A percentile compares a stretch with the other conserved stretches of the same genome.
Conservation (phyloP, 1,284 basidiomycete genomes). For the Ceratobasidium sp. region DNA sequence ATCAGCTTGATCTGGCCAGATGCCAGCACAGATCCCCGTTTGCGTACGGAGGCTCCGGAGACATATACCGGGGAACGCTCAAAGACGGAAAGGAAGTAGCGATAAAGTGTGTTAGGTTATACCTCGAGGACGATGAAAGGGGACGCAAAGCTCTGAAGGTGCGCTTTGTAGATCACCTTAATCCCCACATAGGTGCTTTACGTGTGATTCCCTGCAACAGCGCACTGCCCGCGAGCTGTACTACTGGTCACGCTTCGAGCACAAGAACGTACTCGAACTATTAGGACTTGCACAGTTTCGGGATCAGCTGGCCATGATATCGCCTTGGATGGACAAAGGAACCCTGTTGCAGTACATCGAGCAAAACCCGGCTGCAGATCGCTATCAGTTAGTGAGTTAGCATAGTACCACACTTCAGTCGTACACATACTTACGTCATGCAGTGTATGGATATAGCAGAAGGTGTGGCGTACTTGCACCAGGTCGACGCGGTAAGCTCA, state of each 20-base stretch:
- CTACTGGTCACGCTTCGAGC: constrained; percentile 12
- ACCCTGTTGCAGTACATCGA: neutral
- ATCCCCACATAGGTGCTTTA: neutral
- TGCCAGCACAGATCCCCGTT: too few species aligned
- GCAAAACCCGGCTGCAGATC: neutral
- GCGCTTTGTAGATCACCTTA: neutral
- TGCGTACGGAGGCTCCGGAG: constrained; percentile 7
- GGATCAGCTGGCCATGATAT: neutral
- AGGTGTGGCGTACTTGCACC: constrained; percentile 18
- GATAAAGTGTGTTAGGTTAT: too few species aligned
- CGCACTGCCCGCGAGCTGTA: constrained; percentile 12
- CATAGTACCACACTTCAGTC: neutral
- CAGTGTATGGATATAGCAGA: constrained; percentile 9
- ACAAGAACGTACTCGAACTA: constrained; percentile 8
- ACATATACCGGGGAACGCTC: neutral
- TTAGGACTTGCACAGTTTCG: constrained; percentile 8
- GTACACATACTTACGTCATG: too few species aligned
- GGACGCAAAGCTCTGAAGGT: neutral
- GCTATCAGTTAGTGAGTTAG: constrained; percentile 1
- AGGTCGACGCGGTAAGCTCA: neutral
- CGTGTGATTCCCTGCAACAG: neutral
- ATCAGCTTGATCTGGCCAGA: too few species aligned
- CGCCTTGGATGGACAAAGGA: too few species aligned
- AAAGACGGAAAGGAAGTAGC: too few species aligned
- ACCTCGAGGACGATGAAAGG: too few species aligned